Evolutionary conservation across 805 yeast species (phyloP), one percentile per base, ranked within the genome.

Genomic region (Candida vartiovaarae): DNA sequence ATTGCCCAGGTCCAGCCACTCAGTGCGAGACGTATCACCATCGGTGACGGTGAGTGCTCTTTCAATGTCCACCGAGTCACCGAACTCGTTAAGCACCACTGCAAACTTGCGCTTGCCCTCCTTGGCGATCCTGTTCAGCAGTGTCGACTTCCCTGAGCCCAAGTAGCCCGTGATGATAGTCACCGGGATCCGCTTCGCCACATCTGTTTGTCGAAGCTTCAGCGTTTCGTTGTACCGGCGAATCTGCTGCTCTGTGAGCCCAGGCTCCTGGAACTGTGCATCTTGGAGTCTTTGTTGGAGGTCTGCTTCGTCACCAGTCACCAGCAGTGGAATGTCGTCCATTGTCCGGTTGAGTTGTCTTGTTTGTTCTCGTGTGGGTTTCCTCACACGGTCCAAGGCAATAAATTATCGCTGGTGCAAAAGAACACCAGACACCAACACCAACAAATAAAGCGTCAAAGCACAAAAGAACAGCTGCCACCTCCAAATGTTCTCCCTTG

Each of bases 1-100:
- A 59, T 93, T 93, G 1, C 96, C 98, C 31, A 93, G 68, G 60
- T 93, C 99, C 3, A 93, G 70, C 99, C 99, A 93, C 57, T 93
- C 97, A 55, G 89, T 86, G 41, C 85, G 82, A 3, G 79, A 67
- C 4, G 71, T 66, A 7, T 68, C 70, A 7, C 74, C 71, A 45
- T 66, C 69, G 40, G 72, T 70, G 8, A 91, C 80, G 0, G 95
- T 84, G 44, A 93, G 72, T 1, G 95, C 76, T 59, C 85, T 84
- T 61, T 93, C 99, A 49, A 93, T 89, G 39, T 82, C 95, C 20
- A 88, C 75, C 0, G 96, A 81, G 61, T 87, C 95, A 10, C 95
- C 96, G 69, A 87, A 87, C 62, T 90, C 96, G 64, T 91, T 91
- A 56, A 93, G 66, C 10, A 93, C 89, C 6, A 93, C 87, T 1